Evolutionary conservation across 2,329 filamentous ascomycete species (phyloP).

Genomic region (Phoma herbarum): DNA sequence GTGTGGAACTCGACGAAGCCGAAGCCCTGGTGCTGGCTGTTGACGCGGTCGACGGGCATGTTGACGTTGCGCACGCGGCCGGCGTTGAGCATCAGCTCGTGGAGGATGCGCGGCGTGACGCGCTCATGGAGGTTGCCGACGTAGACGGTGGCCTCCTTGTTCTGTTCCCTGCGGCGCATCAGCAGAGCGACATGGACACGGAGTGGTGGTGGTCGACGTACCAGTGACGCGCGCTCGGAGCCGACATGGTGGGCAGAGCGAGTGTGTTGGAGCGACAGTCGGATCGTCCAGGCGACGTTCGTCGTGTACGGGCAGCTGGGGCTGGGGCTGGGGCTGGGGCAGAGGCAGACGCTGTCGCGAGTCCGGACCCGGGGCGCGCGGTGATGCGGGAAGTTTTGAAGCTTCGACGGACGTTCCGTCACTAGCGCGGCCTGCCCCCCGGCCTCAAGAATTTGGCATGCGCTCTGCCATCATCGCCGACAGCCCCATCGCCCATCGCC

Average conservation of each 20-base stretch:
- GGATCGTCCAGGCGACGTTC: background rate
- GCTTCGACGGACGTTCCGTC: conserved; percentile 20
- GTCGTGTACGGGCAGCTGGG: background rate
- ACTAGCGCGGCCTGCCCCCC: conserved; percentile 26
- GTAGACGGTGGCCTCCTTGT: conserved; percentile 98
- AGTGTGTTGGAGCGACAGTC: background rate
- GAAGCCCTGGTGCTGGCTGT: conserved; percentile 95
- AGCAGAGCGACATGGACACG: no score
- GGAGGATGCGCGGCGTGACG: conserved; percentile 86
- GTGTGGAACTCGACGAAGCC: conserved; percentile 98
- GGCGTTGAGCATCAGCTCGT: conserved; percentile 98
- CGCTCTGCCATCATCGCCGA: conserved; percentile 28
- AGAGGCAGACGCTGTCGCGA: background rate
- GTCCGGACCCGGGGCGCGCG: background rate
- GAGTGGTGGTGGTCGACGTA: conserved; percentile 56
- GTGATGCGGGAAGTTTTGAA: conserved; percentile 24
- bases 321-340: no score
- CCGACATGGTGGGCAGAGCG: conserved; percentile 59
- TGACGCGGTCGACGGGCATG: conserved; percentile 97
- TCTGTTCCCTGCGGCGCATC: conserved; percentile 70
- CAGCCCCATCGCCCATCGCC: conserved; percentile 17
- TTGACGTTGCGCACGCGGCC: conserved; percentile 98
- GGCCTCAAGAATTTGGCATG: conserved; percentile 34
- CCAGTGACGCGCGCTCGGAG: conserved; percentile 76
- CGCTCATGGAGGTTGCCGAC: conserved; percentile 98